Evolutionary conservation across 2,329 filamentous ascomycete genomes (phyloP), one percentile per base, ranked within the genome.

Genomic region (Aspergillus floridensis): DNA sequence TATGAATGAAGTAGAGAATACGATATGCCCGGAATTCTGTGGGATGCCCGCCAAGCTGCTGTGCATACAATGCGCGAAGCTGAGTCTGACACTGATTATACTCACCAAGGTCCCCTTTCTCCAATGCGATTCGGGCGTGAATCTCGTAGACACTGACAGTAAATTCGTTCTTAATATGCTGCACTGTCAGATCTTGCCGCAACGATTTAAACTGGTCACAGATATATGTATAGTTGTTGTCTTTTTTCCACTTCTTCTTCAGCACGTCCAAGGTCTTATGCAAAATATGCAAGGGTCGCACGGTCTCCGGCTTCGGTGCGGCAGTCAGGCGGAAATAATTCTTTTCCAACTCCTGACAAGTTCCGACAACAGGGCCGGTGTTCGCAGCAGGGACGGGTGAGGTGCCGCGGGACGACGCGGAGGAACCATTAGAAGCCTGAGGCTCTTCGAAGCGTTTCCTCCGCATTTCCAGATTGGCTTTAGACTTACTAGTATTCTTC

Each of bases 21-120:
- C 95, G 93, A 83, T 99, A 99, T 65, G 93, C 95, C 86, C 95
- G 95, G 81, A 99, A 99, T 79, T 99, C 95, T 80, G 91, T 88
- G 73, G 91, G 87, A 77, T 93, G 92, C 71, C 93, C 95, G 73
- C 91, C 91, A 75, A 96, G 81, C 67, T 91, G 90, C 80, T 91
- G 86, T 76, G 86, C 86, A 79, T 99, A 98, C 71, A 99, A 82
- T 66, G 90, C 92, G 77, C 92, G 91, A 74, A 99, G 84, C 81
- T 99, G 95, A 72, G 95, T 98, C 82, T 99, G 95, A 79, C 95
- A 99, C 85, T 99, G 95, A 82, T 99, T 99, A 95, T 99, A 99
- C 95, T 99, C 95, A 99, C 95, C 93, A 82, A 98, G 86, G 83
- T 99, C 95, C 80, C 91, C 92, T 85, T 96, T 97, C 79, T 99